Conservation (phyloP, 2,329 filamentous ascomycete species). For the Claviceps maximensis region DNA sequence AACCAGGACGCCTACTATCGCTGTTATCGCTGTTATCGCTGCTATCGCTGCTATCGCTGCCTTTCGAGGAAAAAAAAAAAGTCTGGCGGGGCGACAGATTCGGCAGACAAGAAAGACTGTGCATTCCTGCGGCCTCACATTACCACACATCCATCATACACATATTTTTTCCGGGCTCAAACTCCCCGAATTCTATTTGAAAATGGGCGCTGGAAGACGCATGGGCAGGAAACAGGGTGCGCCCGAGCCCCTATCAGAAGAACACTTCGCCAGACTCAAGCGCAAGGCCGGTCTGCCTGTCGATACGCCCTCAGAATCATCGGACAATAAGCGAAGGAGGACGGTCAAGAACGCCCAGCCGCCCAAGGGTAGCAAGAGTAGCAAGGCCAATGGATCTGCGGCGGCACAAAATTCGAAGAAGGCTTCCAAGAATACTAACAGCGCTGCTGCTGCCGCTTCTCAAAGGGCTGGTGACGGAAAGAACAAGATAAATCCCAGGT, state of each 20-base stretch:
- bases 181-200: conserved; percentile 19
- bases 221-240: conserved; percentile 85
- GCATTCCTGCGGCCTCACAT: neutral
- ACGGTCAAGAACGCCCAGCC: conserved; percentile 11
- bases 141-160: neutral
- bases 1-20: conserved; percentile 15
- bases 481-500: conserved; percentile 17
- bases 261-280: conserved; percentile 66
- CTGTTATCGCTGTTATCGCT: too few relatives aligned
- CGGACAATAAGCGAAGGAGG: conserved; percentile 10
- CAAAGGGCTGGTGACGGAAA: conserved; percentile 4
- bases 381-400: conserved; percentile 4
- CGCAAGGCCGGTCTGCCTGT: conserved; percentile 66
- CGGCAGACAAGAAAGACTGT: neutral
- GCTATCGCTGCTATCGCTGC: conserved; percentile 11
- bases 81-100: conserved; percentile 22
- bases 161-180: conserved; percentile 3
- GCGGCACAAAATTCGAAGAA: conserved; percentile 11
- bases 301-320: conserved; percentile 39
- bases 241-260: conserved; percentile 70
- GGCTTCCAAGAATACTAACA: conserved; percentile 14
- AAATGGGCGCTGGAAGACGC: conserved; percentile 78
- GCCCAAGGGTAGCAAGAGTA: conserved; percentile 12
- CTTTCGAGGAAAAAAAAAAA: conserved; percentile 21
- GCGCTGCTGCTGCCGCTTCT: neutral